A percentile compares a stretch with the other conserved stretches of the same genome.
Evolutionary conservation across 1,284 basidiomycete genomes (phyloP).

Genomic region (Rhodotorula sp.): DNA sequence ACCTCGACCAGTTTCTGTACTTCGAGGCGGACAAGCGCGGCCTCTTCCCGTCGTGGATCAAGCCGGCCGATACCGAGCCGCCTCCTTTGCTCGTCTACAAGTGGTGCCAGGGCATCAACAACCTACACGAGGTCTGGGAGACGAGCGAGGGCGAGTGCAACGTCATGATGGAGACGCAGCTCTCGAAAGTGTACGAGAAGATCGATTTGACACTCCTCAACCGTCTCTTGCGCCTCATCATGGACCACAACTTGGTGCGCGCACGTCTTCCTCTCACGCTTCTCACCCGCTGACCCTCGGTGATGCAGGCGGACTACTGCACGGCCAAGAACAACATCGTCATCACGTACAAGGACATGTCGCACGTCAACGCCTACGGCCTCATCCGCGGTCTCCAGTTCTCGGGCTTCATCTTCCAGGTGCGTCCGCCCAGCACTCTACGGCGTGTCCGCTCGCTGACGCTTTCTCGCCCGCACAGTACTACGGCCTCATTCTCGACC

Average conservation of each 20-base stretch:
- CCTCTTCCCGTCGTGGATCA: constrained; percentile 95
- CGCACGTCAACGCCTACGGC: constrained; percentile 86
- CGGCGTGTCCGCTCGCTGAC: not conserved
- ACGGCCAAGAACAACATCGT: constrained; percentile 96
- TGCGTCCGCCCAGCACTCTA: constrained; percentile 63
- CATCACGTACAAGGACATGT: constrained; percentile 91
- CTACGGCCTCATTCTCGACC: constrained; percentile 57
- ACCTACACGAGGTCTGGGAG: constrained; percentile 92
- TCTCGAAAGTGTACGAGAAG: constrained; percentile 96
- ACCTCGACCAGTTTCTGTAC: constrained; percentile 57
- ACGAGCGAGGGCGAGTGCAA: constrained; percentile 93
- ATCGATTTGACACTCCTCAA: constrained; percentile 92
- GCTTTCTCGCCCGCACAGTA: constrained; percentile 25
- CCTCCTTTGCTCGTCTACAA: constrained; percentile 96
- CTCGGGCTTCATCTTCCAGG: constrained; percentile 93
- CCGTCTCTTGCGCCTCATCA: constrained; percentile 84
- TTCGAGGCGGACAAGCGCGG: constrained; percentile 90
- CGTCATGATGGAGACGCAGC: constrained; percentile 94
- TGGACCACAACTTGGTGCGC: constrained; percentile 80
- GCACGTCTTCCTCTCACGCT: not conserved
- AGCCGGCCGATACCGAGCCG: constrained; percentile 92
- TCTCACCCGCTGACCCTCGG: not conserved
- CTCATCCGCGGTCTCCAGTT: constrained; percentile 93
- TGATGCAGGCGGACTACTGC: constrained; percentile 76
- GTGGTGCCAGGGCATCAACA: constrained; percentile 93